Base-by-base conservation (phyloP, 208 protist genomes). In the Polymyxa betae region DNA sequence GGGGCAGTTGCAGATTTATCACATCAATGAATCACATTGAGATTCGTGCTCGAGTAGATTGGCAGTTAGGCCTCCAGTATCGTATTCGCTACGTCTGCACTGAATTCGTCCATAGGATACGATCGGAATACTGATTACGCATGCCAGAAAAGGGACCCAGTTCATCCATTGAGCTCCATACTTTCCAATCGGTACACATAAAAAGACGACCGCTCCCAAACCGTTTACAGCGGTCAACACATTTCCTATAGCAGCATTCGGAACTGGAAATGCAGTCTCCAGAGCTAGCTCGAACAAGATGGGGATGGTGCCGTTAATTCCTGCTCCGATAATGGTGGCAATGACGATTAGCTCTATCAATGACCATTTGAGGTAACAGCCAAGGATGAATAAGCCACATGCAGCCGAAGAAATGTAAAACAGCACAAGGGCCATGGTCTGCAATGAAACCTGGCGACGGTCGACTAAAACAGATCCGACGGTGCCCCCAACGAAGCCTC, bases 281-380 rank as follows among this genome's bases (percentile, higher is more conserved):
- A 82, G 16, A 45, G 72, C 72, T 45, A 82, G n/a, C 35, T 82
- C 72, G 12, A 82, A 43, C 72, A 82, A n/a, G 72, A 82, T 35
- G 5, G 72, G 72, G 10, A 82, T 35, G 5, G 72, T 82, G 72
- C 72, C 72, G n/a, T 82, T 82, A 5, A 82, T 35, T 20, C 72
- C 72, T 40, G 16, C 72, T 20, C 72, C 72, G n/a, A 43, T n/a
- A 43, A 82, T 43, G 12, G 72, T 16, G 12, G 72, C 5, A 38
- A 43, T 43, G 40, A 82, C n/a, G 72, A 43, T 43, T 35, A 82
- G n/a, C 12, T 20, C 16, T 20, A 35, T n/a, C 12, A 35, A 12
- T 20, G 35, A 12, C 72, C 72, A 82, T 35, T 12, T 43, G 16
- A 16, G 16, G 5, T 43, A 5, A n/a, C 72, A 82, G 16, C 72